Evolutionary conservation across 2,329 filamentous ascomycete species (phyloP), one percentile per base, ranked within the genome.

Genomic region (Fusarium verticillioides): DNA sequence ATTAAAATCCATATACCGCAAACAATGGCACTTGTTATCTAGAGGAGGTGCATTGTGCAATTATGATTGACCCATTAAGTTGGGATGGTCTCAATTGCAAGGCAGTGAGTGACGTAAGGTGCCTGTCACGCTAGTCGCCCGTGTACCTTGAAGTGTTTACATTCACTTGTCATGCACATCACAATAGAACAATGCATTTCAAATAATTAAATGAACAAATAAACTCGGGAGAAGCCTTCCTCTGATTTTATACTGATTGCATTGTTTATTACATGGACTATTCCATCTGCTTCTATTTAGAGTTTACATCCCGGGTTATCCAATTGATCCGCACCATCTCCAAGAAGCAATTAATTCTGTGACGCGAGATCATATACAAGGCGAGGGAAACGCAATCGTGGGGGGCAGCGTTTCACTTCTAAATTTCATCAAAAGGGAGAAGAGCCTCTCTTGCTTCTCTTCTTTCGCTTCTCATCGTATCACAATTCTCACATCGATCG

Each of bases 321-420:
- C 36, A 1, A 36, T 72, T 72, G 30, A 60, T 52, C 62, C 56
- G 71, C 46, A 37, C 46, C 63, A 28, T 23, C 34, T 32, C 34
- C 26, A 69, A 74, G 66, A 74, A 74, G 71, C 71, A 73, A 74
- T 72, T 69, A 72, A 73, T 68, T 73, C 52, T 30, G n/a, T 40
- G 49, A 57, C 16, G 21, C 66, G 47, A 44, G 42, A 69, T 39
- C 34, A 42, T 36, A 39, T 59, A 21, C 43, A 44, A 52, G 32
- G 37, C 23, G 19, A 44, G 34, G 44, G 26, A 62, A 63, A 42
- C 43, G 44, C 52, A 49, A 56, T 12, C 40, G 16, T 36, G 37
- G 60, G 42, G 37, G 23, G 39, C 50, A 60, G 16, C 43, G 18
- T 44, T 60, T 49, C 42, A 42, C 66, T 42, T 50, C 19, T 42